Conservation (phyloP, 169 alveolate genomes). For the Plasmodium gallinaceum region DNA sequence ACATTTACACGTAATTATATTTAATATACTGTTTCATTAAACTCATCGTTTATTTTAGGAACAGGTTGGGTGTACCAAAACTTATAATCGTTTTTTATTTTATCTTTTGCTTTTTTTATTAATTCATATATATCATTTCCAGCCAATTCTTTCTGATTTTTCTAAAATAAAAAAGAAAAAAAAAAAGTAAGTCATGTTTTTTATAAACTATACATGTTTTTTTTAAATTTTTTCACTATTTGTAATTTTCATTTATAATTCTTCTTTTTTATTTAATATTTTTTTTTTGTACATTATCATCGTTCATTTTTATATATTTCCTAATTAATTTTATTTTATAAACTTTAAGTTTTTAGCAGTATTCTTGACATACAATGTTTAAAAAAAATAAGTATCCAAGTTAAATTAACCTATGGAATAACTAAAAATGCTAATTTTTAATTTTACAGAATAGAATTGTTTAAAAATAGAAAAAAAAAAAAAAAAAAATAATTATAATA, state of each 20-base stretch:
- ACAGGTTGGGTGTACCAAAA: constrained; percentile 98
- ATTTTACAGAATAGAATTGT: too few relatives aligned
- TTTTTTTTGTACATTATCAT: constrained; percentile 60
- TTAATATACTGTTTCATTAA: constrained; percentile 64
- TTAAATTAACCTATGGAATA: too few relatives aligned
- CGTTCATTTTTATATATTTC: constrained; percentile 19
- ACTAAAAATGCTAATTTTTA: too few relatives aligned
- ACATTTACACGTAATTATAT: constrained; percentile 14
- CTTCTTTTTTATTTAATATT: too few relatives aligned
- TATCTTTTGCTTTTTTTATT: constrained; percentile 58
- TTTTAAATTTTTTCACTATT: neutral
- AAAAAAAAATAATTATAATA: too few relatives aligned
- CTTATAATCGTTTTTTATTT: constrained; percentile 84
- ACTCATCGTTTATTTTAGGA: constrained; percentile 89
- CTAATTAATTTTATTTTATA: too few relatives aligned
- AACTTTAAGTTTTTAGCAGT: too few relatives aligned
- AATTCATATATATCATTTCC: constrained; percentile 56
- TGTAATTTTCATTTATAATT: neutral
- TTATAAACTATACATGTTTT: neutral
- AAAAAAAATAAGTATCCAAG: too few relatives aligned
- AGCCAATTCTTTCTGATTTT: constrained; percentile 43
- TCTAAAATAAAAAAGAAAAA: neutral
- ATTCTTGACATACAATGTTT: too few relatives aligned
- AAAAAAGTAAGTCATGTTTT: neutral
- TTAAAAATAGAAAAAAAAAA: too few relatives aligned